These are phyloP conservation scores for Xylaria sp. DNA, from an alignment of 2,329 filamentous ascomycete genomes.

Conservation along the genomic window DNA sequence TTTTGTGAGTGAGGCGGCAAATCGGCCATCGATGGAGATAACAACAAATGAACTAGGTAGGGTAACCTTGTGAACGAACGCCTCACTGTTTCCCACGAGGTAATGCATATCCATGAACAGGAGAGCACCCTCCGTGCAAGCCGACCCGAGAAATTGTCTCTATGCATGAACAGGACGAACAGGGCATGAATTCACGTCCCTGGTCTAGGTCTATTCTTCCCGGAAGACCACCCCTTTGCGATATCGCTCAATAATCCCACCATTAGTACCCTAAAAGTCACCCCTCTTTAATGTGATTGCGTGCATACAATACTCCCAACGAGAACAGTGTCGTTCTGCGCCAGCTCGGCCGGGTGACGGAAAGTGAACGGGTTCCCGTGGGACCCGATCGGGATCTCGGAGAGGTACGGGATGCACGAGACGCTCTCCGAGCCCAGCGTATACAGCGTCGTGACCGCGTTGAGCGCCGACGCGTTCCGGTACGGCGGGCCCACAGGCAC, in stretches of 20 bases:
- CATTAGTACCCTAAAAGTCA: not conserved
- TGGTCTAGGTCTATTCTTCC: not conserved
- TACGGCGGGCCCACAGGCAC: slow-evolving; percentile 12
- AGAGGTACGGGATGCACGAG: slow-evolving; percentile 18
- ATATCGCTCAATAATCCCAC: not conserved
- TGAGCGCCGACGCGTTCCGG: slow-evolving; percentile 13
- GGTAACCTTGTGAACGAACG: not conserved
- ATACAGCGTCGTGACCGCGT: slow-evolving; percentile 27
- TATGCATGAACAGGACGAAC: not conserved
- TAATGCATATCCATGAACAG: not conserved
- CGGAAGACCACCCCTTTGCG: not conserved
- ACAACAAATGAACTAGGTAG: not conserved
- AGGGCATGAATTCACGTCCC: not conserved
- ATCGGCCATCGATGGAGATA: not conserved
- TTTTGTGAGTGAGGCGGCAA: not conserved
- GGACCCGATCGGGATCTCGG: not conserved
- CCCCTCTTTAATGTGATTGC: not conserved
- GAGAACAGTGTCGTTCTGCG: not conserved
- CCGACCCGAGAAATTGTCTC: not conserved
- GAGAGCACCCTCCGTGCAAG: not conserved
- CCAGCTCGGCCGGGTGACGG: slow-evolving; percentile 14
- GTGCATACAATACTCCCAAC: slow-evolving; percentile 14
- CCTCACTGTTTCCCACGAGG: not conserved
- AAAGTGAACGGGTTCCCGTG: slow-evolving; percentile 21
- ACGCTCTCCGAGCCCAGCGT: not conserved